phyloP scores from a whole-genome alignment of 2,329 filamentous ascomycete species.

The Beauveria brongniartii region DNA sequence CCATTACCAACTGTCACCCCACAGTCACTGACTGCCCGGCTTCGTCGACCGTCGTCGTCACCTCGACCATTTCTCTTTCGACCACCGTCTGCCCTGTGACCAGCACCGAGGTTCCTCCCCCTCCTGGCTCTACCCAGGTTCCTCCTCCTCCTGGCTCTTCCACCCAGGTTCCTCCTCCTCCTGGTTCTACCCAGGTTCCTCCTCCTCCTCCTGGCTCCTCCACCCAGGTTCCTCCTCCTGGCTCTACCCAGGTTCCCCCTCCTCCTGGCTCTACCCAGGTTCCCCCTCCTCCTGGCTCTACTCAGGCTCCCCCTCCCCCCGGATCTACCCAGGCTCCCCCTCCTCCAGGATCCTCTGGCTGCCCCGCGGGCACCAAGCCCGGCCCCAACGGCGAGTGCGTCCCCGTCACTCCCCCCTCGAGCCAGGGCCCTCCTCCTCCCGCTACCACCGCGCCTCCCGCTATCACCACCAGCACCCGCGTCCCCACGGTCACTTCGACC shows the following conservation, averaged over 20 bases:
- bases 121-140: neutral
- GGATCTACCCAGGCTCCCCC: neutral
- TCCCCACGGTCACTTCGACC: slow-evolving; percentile 11
- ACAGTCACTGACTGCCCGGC: slow-evolving; percentile 24
- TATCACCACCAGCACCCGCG: slow-evolving; percentile 13
- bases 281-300: slow-evolving; percentile 10
- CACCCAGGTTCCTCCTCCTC: slow-evolving; percentile 13
- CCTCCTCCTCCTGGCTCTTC: slow-evolving; percentile 2
- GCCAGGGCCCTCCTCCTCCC: slow-evolving; percentile 6
- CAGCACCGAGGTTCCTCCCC: neutral
- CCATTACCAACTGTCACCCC: slow-evolving; percentile 18
- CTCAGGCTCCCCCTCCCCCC: neutral
- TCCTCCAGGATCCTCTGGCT: neutral
- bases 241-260: neutral
- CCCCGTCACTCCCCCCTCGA: neutral
- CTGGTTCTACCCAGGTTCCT: slow-evolving; percentile 1
- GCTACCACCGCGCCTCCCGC: slow-evolving; percentile 9
- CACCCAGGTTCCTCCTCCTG: neutral
- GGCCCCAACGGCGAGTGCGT: neutral
- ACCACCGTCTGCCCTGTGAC: slow-evolving; percentile 36
- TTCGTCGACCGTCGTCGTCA: slow-evolving; percentile 18
- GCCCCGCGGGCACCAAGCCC: neutral
- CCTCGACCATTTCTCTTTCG: slow-evolving; percentile 24
- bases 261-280: neutral
- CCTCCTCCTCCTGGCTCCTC: neutral